A percentile compares a stretch with the other conserved stretches of the same genome.
Evolutionary conservation across 140 eudicot species (phyloP).

Genomic region (Anethum foeniculum): DNA sequence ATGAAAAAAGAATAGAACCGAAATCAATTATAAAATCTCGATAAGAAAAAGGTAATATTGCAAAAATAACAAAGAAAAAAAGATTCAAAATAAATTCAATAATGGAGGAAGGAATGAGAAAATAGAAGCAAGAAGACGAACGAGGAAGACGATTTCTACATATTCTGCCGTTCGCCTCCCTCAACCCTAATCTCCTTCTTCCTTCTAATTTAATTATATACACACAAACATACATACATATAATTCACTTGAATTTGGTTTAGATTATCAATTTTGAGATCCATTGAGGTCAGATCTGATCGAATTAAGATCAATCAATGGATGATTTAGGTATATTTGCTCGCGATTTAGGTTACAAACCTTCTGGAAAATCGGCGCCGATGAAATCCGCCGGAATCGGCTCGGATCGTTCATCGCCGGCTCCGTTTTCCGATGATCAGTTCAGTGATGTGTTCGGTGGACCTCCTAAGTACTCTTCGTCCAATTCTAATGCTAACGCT

Average conservation of each 20-base stretch:
- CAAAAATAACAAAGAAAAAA: background rate
- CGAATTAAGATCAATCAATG: constrained; percentile 28
- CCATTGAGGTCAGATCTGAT: constrained; percentile 30
- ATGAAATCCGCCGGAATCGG: constrained; percentile 45
- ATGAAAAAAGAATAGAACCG: too few species aligned
- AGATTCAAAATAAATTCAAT: background rate
- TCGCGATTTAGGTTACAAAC: constrained; percentile 62
- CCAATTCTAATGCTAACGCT: constrained; percentile 21
- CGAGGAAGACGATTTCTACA: background rate
- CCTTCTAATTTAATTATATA: background rate
- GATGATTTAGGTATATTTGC: constrained; percentile 77
- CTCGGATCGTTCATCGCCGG: constrained; percentile 38
- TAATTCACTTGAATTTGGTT: background rate
- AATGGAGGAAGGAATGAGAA: constrained; percentile 7
- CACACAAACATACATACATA: background rate
- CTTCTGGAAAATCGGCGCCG: constrained; percentile 86
- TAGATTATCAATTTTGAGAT: background rate
- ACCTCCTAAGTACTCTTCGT: constrained; percentile 43
- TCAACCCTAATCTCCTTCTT: constrained; percentile 1
- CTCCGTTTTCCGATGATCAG: constrained; percentile 33
- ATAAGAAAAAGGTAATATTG: background rate
- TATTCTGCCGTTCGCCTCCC: background rate
- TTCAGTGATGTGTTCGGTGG: constrained; percentile 65
- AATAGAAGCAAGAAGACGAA: constrained; percentile 3
- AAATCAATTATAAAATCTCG: too few species aligned